phyloP scores from a whole-genome alignment of 2,329 filamentous ascomycete genomes.

The Colletotrichum sp. region DNA sequence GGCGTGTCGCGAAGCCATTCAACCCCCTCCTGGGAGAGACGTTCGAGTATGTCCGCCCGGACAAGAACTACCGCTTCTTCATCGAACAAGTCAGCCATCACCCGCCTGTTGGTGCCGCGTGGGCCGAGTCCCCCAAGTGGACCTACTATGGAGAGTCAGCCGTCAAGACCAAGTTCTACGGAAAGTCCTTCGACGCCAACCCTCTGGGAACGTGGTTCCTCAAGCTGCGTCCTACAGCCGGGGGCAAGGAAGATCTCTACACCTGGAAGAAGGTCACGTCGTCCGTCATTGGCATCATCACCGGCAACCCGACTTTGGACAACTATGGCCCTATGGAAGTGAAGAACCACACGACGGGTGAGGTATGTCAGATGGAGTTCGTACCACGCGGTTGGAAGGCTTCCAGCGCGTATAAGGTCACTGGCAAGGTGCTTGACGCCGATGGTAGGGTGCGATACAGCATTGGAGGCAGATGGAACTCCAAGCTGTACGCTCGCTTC shows the following conservation, averaged over 20 bases:
- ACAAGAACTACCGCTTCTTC: slow-evolving; percentile 98
- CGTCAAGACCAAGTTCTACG: slow-evolving; percentile 96
- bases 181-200: slow-evolving; percentile 97
- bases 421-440: slow-evolving; percentile 82
- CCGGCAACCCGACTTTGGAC: slow-evolving; percentile 93
- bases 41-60: slow-evolving; percentile 92
- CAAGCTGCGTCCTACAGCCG: slow-evolving; percentile 76
- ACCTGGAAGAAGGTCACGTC: slow-evolving; percentile 99
- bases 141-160: slow-evolving; percentile 97
- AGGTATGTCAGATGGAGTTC: slow-evolving; percentile 89
- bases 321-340: slow-evolving; percentile 98
- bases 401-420: slow-evolving; percentile 86
- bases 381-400: slow-evolving; percentile 97
- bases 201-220: slow-evolving; percentile 97
- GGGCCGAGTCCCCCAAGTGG: slow-evolving; percentile 92
- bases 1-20: slow-evolving; percentile 96
- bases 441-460: slow-evolving; percentile 85
- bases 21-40: slow-evolving; percentile 96
- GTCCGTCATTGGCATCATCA: slow-evolving; percentile 98
- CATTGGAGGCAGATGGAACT: slow-evolving; percentile 95
- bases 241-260: slow-evolving; percentile 84
- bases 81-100: slow-evolving; percentile 99
- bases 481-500: slow-evolving; percentile 91
- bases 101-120: slow-evolving; percentile 90
- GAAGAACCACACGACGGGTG: slow-evolving; percentile 96